Conservation (phyloP, 345 rosid species). For the Gossypium rotundifolium region DNA sequence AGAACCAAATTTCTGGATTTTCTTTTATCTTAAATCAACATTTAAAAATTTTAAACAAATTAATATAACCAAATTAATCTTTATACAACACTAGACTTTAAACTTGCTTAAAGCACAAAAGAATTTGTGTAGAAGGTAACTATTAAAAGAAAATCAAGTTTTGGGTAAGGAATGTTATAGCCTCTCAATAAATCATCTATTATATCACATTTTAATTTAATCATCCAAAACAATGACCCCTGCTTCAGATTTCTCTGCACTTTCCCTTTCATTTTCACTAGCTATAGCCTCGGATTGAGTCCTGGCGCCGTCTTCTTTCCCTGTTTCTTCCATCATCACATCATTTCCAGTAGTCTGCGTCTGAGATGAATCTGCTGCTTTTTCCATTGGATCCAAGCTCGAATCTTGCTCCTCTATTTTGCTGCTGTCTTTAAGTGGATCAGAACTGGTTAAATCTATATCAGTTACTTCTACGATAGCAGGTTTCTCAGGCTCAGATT, state of each 20-base stretch:
- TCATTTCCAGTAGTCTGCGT: background rate
- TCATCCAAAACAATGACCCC: background rate
- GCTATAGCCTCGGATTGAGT: slow-evolving; percentile 4
- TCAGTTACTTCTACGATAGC: background rate
- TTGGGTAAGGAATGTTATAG: background rate
- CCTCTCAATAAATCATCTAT: background rate
- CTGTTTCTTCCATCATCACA: slow-evolving; percentile 16
- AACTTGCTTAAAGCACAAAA: background rate
- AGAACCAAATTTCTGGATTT: background rate
- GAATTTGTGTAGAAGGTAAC: background rate
- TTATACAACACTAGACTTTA: background rate
- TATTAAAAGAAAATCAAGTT: background rate
- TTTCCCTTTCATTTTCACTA: slow-evolving; percentile 8
- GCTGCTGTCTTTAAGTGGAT: background rate
- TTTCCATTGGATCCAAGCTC: background rate
- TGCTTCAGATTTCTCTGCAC: background rate
- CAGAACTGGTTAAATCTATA: background rate
- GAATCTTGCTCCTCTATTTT: background rate
- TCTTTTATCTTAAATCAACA: background rate
- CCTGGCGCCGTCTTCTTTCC: slow-evolving; percentile 2
- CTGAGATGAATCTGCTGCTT: background rate
- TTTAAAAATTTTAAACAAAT: background rate
- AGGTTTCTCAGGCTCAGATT: slow-evolving; percentile 5
- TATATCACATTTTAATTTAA: background rate
- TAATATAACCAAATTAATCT: background rate